Percentiles rank a stretch among this genome's conserved stretches.
Evolutionary conservation across 257 asterid species (phyloP).

Genomic region (Solanum gracilifrons): DNA sequence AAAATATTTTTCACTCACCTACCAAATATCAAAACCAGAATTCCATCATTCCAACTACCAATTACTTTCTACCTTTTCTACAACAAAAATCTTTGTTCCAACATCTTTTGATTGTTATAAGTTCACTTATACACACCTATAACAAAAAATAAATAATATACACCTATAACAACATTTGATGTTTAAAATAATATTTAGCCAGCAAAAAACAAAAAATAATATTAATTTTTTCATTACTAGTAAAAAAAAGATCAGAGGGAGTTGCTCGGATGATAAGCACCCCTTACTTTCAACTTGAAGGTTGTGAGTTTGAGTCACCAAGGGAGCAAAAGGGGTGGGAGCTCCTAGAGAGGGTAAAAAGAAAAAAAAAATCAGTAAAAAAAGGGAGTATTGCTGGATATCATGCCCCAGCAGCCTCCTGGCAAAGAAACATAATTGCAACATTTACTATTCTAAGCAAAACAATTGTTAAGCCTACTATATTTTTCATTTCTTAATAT

Average conservation of each 20-base stretch:
- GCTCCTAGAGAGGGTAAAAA: no score
- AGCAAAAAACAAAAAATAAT: not conserved
- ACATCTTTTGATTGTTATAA: not conserved
- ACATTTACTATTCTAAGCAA: not conserved
- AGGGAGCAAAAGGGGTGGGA: no score
- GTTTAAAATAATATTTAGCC: not conserved
- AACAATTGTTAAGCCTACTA: not conserved
- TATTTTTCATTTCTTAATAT: not conserved
- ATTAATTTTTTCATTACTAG: not conserved
- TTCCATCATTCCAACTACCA: not conserved
- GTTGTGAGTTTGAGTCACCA: no score
- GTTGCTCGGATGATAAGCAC: no score
- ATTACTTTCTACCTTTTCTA: not conserved
- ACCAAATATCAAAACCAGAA: not conserved
- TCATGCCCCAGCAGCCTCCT: not conserved
- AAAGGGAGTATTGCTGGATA: not conserved
- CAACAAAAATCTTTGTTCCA: not conserved
- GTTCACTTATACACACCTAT: not conserved
- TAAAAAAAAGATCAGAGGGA: no score
- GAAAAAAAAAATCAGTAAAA: not conserved
- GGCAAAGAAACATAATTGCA: not conserved
- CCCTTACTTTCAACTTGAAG: no score
- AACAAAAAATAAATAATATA: not conserved
- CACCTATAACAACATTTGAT: not conserved
- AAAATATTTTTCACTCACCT: not conserved